A percentile compares a stretch with the other conserved stretches of the same genome.
phyloP scores from a whole-genome alignment of 257 asterid species.

The Rhazya stricta region DNA sequence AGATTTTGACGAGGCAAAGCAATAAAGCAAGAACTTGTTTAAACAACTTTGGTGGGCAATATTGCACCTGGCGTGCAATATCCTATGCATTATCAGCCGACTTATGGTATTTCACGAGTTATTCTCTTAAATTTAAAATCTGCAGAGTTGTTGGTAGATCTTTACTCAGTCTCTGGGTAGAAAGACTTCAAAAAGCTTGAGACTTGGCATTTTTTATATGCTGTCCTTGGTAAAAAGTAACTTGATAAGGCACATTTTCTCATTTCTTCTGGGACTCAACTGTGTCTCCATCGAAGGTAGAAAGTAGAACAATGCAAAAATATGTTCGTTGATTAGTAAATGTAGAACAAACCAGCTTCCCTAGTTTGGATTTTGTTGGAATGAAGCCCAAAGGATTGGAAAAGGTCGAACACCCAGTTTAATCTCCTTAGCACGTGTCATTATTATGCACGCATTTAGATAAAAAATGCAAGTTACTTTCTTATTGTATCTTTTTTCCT shows the following conservation, averaged over 20 bases:
- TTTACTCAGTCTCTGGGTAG: neutral
- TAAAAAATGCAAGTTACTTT: too few species aligned
- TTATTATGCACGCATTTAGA: too few species aligned
- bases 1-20: slow-evolving; percentile 19
- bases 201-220: neutral
- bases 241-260: neutral
- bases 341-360: too few species aligned
- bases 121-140: too few species aligned
- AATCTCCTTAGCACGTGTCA: too few species aligned
- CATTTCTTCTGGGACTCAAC: neutral
- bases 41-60: neutral
- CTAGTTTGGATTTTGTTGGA: too few species aligned
- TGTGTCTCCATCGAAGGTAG: neutral
- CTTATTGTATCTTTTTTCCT: too few species aligned
- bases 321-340: too few species aligned
- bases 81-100: neutral
- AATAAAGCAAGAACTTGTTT: slow-evolving; percentile 25
- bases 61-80: too few species aligned
- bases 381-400: too few species aligned
- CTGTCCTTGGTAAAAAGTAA: neutral
- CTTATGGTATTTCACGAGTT: neutral
- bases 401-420: too few species aligned
- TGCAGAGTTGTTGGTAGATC: neutral
- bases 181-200: neutral
- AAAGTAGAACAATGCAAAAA: neutral